Conservation (phyloP, 176 grass and related monocot genomes). For the Stipa capillata region DNA sequence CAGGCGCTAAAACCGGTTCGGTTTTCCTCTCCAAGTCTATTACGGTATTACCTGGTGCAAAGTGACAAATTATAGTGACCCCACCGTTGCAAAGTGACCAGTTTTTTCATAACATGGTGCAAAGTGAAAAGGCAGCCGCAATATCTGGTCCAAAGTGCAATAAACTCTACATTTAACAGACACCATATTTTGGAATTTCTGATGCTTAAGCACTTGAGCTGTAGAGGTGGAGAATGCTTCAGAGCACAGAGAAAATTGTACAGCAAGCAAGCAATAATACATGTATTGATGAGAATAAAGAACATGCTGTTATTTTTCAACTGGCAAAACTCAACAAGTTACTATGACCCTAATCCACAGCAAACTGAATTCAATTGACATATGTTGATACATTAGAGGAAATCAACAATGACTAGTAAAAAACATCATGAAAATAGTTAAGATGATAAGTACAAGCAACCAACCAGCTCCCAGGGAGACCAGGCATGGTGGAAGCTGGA, state of each 20-base stretch:
- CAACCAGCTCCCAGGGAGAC: slow-evolving; percentile 86
- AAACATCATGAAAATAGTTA: not conserved
- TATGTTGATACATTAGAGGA: no score
- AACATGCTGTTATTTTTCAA: not conserved
- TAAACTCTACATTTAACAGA: not conserved
- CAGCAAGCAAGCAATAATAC: not conserved
- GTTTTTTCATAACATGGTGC: no score
- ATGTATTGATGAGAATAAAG: not conserved
- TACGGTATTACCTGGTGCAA: no score
- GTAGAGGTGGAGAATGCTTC: not conserved
- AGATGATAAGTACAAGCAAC: not conserved
- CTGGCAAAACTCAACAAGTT: not conserved
- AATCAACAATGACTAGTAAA: not conserved
- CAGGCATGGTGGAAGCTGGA: slow-evolving; percentile 70
- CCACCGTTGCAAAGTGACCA: no score
- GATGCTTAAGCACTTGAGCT: not conserved
- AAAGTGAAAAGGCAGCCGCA: no score
- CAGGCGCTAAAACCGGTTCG: no score
- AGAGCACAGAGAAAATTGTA: not conserved
- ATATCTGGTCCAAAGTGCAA: no score
- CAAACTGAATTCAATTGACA: not conserved
- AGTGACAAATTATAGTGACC: no score
- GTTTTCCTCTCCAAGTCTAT: no score
- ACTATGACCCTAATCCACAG: not conserved
- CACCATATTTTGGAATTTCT: not conserved